Evolutionary conservation across 352 stramenopile genomes (phyloP).

Genomic region (Thalassiosira hispida): DNA sequence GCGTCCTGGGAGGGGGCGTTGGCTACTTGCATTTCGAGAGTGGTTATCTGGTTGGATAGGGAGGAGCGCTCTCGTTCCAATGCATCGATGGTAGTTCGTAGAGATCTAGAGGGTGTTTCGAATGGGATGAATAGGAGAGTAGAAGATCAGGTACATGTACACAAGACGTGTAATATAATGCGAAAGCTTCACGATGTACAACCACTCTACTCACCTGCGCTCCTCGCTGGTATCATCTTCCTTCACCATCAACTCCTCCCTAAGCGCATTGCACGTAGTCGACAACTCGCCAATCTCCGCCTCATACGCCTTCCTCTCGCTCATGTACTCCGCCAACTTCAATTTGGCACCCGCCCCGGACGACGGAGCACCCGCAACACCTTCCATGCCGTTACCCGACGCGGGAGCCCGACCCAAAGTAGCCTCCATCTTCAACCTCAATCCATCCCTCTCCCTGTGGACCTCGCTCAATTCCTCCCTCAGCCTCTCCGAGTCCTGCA

Average conservation of each 20-base stretch:
- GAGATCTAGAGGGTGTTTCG: constrained; percentile 4
- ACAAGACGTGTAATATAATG: no score
- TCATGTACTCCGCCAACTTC: constrained; percentile 67
- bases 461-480: constrained; percentile 69
- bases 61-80: constrained; percentile 83
- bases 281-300: constrained; percentile 80
- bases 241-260: constrained; percentile 79
- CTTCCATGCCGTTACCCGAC: no score
- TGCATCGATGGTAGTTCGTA: constrained; percentile 60
- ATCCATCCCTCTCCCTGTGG: constrained; percentile 89
- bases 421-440: constrained; percentile 86
- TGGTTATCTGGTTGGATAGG: constrained; percentile 87
- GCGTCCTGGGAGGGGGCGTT: constrained; percentile 89
- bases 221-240: constrained; percentile 64
- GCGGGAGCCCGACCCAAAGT: constrained; percentile 6
- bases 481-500: constrained; percentile 78
- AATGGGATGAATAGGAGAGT: not conserved
- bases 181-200: not conserved
- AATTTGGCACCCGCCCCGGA: constrained; percentile 28
- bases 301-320: constrained; percentile 81
- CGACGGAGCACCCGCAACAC: not conserved
- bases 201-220: constrained; percentile 25
- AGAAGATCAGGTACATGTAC: not conserved
- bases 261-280: constrained; percentile 73
- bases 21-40: constrained; percentile 89